Percentiles rank a stretch among this genome's conserved stretches.
phyloP scores from a whole-genome alignment of 2,329 filamentous ascomycete genomes.

The Fusarium nodosum region DNA sequence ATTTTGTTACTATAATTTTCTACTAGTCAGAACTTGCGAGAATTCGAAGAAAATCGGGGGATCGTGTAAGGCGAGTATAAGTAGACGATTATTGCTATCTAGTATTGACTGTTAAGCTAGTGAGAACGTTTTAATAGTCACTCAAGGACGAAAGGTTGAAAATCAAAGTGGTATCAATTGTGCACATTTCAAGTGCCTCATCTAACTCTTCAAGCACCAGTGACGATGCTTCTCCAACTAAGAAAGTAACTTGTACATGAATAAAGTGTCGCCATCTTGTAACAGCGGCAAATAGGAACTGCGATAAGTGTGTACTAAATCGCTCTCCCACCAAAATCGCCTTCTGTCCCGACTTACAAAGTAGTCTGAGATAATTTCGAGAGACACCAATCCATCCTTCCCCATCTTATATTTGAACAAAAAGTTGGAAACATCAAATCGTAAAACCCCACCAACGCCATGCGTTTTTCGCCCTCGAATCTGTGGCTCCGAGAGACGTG shows the following conservation, averaged over 20 bases:
- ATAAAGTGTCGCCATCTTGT: constrained; percentile 18
- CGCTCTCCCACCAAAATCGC: constrained; percentile 9
- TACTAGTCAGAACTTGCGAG: not conserved
- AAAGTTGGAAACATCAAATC: constrained; percentile 38
- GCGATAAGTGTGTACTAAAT: constrained; percentile 25
- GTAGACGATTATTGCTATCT: not conserved
- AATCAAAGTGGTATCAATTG: constrained; percentile 50
- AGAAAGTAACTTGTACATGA: constrained; percentile 23
- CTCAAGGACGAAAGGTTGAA: not conserved
- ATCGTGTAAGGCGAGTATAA: not conserved
- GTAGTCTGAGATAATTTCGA: constrained; percentile 14
- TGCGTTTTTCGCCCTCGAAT: constrained; percentile 41
- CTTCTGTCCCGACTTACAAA: constrained; percentile 3
- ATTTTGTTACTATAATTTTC: not conserved
- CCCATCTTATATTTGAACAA: constrained; percentile 30
- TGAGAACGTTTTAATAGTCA: not conserved
- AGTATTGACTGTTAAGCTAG: not conserved
- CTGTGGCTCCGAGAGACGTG: constrained; percentile 26
- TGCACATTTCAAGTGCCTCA: constrained; percentile 24
- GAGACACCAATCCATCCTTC: not conserved
- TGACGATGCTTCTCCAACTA: constrained; percentile 11
- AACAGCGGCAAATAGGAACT: constrained; percentile 9
- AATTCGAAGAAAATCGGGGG: not conserved
- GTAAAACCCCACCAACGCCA: constrained; percentile 41
- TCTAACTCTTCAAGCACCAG: constrained; percentile 29